A percentile compares a stretch with the other conserved stretches of the same genome.
Conservation (phyloP, 257 asterid genomes). For the Solanum ahanhuiri region DNA sequence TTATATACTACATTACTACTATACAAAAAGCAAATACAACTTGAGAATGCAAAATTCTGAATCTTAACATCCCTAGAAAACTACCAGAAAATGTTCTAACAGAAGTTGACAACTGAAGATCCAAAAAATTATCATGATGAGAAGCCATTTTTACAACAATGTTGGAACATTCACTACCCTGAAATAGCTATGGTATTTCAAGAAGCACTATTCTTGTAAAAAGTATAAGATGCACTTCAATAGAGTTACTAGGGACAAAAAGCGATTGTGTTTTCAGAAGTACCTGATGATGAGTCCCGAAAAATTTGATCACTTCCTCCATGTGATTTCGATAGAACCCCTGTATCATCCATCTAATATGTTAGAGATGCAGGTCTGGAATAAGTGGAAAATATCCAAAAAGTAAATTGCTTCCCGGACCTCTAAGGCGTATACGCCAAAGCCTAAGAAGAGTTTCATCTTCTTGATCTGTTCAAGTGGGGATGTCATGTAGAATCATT, state of each 20-base stretch:
- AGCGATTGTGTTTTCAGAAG: background rate
- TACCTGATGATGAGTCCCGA: constrained; percentile 96
- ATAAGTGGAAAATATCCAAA: background rate
- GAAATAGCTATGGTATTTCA: background rate
- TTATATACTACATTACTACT: background rate
- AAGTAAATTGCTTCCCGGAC: background rate
- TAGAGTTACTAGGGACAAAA: background rate
- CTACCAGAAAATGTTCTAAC: background rate
- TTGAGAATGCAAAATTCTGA: background rate
- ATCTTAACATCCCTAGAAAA: background rate
- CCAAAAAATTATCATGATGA: background rate
- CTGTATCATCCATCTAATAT: constrained; percentile 33
- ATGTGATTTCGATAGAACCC: constrained; percentile 90
- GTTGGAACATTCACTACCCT: background rate
- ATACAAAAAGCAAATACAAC: background rate
- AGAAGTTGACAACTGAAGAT: background rate
- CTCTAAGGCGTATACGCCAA: background rate
- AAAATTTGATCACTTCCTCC: constrained; percentile 97
- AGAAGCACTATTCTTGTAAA: background rate
- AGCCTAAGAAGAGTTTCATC: background rate
- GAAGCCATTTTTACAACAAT: background rate
- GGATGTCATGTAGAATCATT: background rate
- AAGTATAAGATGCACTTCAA: background rate
- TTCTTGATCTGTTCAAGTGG: background rate
- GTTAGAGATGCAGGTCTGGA: constrained; percentile 4